phyloP scores from a whole-genome alignment of 257 asterid species.

The Gardenia jasminoides region DNA sequence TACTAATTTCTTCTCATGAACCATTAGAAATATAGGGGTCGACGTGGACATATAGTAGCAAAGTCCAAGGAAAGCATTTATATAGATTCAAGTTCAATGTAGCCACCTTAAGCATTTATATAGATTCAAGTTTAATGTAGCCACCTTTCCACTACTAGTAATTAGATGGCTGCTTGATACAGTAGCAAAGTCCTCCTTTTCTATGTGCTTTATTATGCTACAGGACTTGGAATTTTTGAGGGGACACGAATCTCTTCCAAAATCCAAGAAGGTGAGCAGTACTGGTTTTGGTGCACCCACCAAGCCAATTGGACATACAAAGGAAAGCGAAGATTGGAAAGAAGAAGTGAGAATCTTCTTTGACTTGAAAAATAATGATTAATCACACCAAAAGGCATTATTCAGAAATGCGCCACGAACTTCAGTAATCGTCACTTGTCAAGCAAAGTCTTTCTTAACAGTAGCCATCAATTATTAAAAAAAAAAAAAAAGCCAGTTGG shows the following conservation, averaged over 20 bases:
- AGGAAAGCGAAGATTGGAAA: background rate
- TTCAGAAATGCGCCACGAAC: background rate
- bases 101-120: too few species aligned
- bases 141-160: background rate
- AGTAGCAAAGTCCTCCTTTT: constrained; percentile 1
- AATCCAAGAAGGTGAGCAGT: constrained; percentile 25
- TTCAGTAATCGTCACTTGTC: background rate
- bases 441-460: background rate
- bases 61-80: too few species aligned
- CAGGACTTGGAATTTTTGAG: constrained; percentile 1
- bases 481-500: background rate
- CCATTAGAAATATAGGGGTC: too few species aligned
- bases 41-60: too few species aligned
- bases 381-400: background rate
- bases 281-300: constrained; percentile 11
- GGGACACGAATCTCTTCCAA: constrained; percentile 26
- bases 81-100: too few species aligned
- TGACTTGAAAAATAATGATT: background rate
- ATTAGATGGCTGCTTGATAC: background rate
- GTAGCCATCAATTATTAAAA: background rate
- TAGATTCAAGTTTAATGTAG: background rate
- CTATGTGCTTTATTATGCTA: background rate
- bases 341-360: background rate
- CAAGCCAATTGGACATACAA: background rate
- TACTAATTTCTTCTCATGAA: too few species aligned